phyloP scores from a whole-genome alignment of 202 grass and related monocot species.

The Panicum virgatum region DNA sequence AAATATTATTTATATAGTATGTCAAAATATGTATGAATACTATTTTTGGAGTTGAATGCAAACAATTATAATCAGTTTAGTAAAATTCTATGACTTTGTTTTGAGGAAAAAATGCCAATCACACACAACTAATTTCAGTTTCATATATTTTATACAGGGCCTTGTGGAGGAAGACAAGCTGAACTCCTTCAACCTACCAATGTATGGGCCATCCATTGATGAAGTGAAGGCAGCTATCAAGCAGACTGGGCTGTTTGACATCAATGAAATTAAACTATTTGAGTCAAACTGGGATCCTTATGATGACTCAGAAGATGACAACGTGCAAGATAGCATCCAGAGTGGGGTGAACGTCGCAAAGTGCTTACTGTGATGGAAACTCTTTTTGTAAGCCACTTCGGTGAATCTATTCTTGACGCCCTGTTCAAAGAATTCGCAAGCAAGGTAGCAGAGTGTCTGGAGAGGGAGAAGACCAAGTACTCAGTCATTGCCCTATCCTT shows the following conservation, averaged over 20 bases:
- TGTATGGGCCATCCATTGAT: not conserved
- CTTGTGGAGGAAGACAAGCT: not conserved
- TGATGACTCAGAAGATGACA: not conserved
- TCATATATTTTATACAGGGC: not conserved
- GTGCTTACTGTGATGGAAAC: slow-evolving; percentile 39
- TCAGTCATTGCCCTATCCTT: slow-evolving; percentile 25
- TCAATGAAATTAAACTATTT: not conserved
- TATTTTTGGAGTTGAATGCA: not conserved
- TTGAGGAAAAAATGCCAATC: not conserved
- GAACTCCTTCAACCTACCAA: slow-evolving; percentile 23
- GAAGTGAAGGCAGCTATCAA: slow-evolving; percentile 32
- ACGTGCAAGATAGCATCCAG: not conserved
- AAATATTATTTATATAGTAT: not conserved
- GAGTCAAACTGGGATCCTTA: slow-evolving; percentile 28
- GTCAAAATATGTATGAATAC: not conserved
- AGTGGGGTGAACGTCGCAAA: slow-evolving; percentile 17
- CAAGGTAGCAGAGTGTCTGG: not conserved
- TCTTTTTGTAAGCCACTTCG: slow-evolving; percentile 41
- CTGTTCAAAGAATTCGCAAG: slow-evolving; percentile 32
- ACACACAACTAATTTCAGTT: not conserved
- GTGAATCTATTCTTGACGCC: slow-evolving; percentile 35
- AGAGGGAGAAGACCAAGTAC: slow-evolving; percentile 28
- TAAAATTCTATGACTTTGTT: not conserved
- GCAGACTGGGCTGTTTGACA: not conserved
- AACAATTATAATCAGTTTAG: not conserved